Conservation (phyloP, 805 yeast genomes). For the Cephaloascus fragrans region DNA sequence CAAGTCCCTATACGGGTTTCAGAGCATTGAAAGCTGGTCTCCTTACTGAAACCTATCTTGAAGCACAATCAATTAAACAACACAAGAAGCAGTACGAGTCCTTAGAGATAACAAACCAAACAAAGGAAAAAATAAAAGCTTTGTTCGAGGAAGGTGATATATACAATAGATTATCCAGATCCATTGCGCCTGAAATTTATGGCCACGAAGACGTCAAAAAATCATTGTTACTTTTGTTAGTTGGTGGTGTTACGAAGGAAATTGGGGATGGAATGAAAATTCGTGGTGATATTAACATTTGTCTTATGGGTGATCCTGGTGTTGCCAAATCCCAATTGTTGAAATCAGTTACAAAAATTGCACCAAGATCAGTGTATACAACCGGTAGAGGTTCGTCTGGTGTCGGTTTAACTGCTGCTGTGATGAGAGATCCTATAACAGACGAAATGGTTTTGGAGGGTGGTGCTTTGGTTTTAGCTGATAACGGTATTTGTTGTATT, state of each 20-base stretch:
- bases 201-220: slow-evolving; percentile 94
- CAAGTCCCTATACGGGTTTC: slow-evolving; percentile 93
- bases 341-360: slow-evolving; percentile 82
- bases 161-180: slow-evolving; percentile 70
- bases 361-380: slow-evolving; percentile 95
- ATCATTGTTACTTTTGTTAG: slow-evolving; percentile 70
- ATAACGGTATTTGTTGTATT: slow-evolving; percentile 96
- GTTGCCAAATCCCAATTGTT: slow-evolving; percentile 96
- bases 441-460: slow-evolving; percentile 98
- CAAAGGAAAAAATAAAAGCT: slow-evolving; percentile 43
- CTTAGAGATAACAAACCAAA: slow-evolving; percentile 46
- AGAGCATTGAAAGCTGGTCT: slow-evolving; percentile 88
- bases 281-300: slow-evolving; percentile 92
- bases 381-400: slow-evolving; percentile 99
- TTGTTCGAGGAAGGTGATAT: slow-evolving; percentile 57
- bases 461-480: slow-evolving; percentile 94
- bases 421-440: slow-evolving; percentile 97
- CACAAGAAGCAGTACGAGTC: slow-evolving; percentile 82
- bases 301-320: slow-evolving; percentile 99
- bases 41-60: slow-evolving; percentile 86
- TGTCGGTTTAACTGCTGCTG: slow-evolving; percentile 98
- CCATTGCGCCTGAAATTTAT: slow-evolving; percentile 96
- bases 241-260: slow-evolving; percentile 93
- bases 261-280: slow-evolving; percentile 96
- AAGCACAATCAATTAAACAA: slow-evolving; percentile 77